phyloP scores from a whole-genome alignment of 768 basidiomycete genomes.

The Tricholoma furcatifolium region DNA sequence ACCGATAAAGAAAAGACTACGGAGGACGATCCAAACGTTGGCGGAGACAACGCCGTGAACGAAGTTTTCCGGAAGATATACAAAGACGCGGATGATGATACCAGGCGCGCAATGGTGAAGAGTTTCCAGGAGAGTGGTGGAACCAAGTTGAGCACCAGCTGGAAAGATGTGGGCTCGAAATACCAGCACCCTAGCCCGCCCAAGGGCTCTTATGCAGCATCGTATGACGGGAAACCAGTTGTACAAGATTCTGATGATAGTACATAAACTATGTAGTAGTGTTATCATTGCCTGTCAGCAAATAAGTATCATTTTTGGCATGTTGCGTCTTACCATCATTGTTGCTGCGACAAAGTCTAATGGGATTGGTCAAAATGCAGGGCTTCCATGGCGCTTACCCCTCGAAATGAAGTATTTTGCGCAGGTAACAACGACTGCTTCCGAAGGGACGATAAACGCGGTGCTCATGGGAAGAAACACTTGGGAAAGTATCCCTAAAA shows the following conservation, averaged over 20 bases:
- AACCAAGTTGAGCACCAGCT: conserved; percentile 93
- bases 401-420: conserved; percentile 93
- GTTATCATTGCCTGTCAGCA: not conserved
- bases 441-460: conserved; percentile 58
- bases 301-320: conserved; percentile 19
- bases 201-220: no score
- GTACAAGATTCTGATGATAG: not conserved
- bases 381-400: conserved; percentile 86
- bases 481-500: conserved; percentile 93
- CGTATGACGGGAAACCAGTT: not conserved
- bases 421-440: conserved; percentile 65
- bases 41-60: conserved; percentile 86
- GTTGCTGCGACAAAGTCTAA: conserved; percentile 87
- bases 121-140: conserved; percentile 94
- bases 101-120: conserved; percentile 96
- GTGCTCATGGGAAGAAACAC: conserved; percentile 96
- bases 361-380: conserved; percentile 79
- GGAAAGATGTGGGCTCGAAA: conserved; percentile 68
- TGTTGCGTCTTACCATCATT: conserved; percentile 82
- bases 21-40: conserved; percentile 85
- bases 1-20: conserved; percentile 67
- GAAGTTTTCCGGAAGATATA: conserved; percentile 91
- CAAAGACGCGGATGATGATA: conserved; percentile 87
- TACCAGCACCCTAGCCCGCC: no score
- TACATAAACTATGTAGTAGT: not conserved